These are phyloP conservation scores for Colletotrichum agaves DNA, from an alignment of 2,329 filamentous ascomycete genomes.

Conservation along the genomic window DNA sequence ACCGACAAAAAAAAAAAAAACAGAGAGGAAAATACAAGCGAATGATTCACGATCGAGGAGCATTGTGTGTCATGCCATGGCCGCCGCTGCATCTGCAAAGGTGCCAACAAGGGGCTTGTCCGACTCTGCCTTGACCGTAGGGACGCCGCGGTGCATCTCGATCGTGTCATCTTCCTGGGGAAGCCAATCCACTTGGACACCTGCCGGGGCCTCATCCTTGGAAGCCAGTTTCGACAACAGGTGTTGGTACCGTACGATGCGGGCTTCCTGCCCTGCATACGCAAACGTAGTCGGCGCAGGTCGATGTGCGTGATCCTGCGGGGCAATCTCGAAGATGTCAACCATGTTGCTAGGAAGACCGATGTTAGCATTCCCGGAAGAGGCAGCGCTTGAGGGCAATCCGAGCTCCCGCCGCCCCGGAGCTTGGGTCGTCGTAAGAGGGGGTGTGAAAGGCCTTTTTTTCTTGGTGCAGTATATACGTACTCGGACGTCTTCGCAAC, in stretches of 20 bases:
- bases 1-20: background rate
- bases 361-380: constrained; percentile 35
- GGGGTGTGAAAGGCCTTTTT: background rate
- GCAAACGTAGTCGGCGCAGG: constrained; percentile 53
- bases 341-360: constrained; percentile 67
- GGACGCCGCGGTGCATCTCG: constrained; percentile 55
- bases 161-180: constrained; percentile 60
- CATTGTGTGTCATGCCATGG: constrained; percentile 52
- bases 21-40: background rate
- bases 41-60: constrained; percentile 27
- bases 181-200: constrained; percentile 66
- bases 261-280: constrained; percentile 65
- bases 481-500: constrained; percentile 74
- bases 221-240: constrained; percentile 68
- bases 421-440: constrained; percentile 11
- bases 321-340: constrained; percentile 73
- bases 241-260: constrained; percentile 68
- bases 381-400: constrained; percentile 20
- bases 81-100: constrained; percentile 68
- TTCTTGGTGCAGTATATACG: constrained; percentile 38
- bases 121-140: constrained; percentile 52
- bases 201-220: constrained; percentile 54
- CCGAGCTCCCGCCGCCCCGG: constrained; percentile 19
- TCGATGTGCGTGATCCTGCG: constrained; percentile 56
- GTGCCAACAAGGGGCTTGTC: constrained; percentile 65